phyloP scores from a whole-genome alignment of 2,329 filamentous ascomycete species.

The Delphinella strobiligena region DNA sequence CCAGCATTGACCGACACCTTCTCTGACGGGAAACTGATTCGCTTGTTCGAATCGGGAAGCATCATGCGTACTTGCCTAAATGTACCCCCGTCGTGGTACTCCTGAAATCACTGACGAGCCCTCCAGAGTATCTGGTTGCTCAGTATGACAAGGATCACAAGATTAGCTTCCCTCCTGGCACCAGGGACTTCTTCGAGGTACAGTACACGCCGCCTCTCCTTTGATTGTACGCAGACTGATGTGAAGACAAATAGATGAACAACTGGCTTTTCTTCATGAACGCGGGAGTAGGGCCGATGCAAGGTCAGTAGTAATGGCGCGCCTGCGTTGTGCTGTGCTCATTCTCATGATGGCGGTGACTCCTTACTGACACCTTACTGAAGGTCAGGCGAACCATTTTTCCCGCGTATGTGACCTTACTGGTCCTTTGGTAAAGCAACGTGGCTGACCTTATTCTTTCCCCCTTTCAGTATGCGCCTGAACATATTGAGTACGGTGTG shows the following conservation, averaged over 20 bases:
- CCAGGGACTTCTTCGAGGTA: slow-evolving; percentile 56
- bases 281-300: slow-evolving; percentile 40
- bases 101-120: slow-evolving; percentile 14
- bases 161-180: slow-evolving; percentile 63
- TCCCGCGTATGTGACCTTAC: slow-evolving; percentile 22
- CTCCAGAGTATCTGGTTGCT: slow-evolving; percentile 60
- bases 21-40: slow-evolving; percentile 58
- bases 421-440: too few species aligned
- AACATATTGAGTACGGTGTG: slow-evolving; percentile 71
- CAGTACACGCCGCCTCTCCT: too few species aligned
- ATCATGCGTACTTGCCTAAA: slow-evolving; percentile 50
- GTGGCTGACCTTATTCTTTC: too few species aligned
- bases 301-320: slow-evolving; percentile 19
- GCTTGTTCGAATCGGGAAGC: slow-evolving; percentile 70
- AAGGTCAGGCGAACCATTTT: slow-evolving; percentile 68
- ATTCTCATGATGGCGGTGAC: too few species aligned
- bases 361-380: not conserved
- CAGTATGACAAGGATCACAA: slow-evolving; percentile 73
- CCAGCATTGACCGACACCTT: slow-evolving; percentile 75
- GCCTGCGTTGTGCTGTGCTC: too few species aligned
- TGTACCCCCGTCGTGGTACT: not conserved
- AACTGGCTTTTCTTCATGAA: slow-evolving; percentile 68
- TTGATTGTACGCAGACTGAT: slow-evolving; percentile 2
- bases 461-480: slow-evolving; percentile 76
- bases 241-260: slow-evolving; percentile 42